A percentile compares a stretch with the other conserved stretches of the same genome.
Evolutionary conservation across 352 stramenopile species (phyloP).

Genomic region (Globisporangium echinulatum): DNA sequence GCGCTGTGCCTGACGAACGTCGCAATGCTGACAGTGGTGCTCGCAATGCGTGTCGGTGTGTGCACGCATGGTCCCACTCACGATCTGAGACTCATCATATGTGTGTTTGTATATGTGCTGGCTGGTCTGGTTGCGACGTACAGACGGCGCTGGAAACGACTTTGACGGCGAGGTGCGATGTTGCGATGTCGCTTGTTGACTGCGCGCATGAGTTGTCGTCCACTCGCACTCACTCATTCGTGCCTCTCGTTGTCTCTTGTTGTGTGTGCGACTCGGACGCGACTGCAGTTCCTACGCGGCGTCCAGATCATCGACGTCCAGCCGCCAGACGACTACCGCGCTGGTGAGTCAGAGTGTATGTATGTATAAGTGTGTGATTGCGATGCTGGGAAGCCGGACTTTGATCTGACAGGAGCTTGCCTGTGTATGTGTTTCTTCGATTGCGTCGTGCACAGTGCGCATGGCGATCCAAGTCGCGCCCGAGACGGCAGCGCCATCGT

Average conservation of each 20-base stretch:
- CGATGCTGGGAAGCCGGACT: no score
- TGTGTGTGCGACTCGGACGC: not conserved
- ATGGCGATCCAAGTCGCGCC: constrained; percentile 33
- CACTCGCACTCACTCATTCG: not conserved
- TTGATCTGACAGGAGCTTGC: no score
- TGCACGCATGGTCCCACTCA: not conserved
- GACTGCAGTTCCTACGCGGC: constrained; percentile 14
- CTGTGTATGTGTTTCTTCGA: not conserved
- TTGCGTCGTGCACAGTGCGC: constrained; percentile 33
- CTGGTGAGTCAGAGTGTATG: constrained; percentile 14
- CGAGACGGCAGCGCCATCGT: constrained; percentile 18
- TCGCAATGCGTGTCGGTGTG: not conserved
- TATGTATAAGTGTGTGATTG: no score
- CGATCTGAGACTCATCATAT: not conserved
- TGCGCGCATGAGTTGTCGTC: no score
- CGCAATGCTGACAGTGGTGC: no score
- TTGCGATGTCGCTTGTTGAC: not conserved
- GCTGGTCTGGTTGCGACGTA: constrained; percentile 1
- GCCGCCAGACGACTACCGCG: constrained; percentile 25
- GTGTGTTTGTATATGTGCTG: not conserved
- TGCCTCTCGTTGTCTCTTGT: not conserved
- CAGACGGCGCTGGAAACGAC: constrained; percentile 39
- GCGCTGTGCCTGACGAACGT: not conserved
- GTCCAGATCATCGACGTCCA: constrained; percentile 24
- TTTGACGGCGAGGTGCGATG: constrained; percentile 39